These are phyloP conservation scores for Hydnum rufescens DNA, from an alignment of 768 basidiomycete species.

Conservation along the genomic window DNA sequence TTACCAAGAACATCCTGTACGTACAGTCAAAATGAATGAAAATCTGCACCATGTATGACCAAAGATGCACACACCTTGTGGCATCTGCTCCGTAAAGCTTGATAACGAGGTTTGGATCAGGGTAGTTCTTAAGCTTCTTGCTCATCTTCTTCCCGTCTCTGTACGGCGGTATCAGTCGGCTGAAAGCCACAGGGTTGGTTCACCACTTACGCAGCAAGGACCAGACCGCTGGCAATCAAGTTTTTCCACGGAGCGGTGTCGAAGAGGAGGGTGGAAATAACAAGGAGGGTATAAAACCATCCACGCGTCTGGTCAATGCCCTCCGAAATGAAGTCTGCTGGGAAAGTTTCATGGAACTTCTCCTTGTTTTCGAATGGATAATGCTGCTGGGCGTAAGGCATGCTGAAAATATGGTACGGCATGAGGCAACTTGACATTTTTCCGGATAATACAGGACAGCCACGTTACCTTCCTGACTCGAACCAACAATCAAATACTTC, in stretches of 20 bases:
- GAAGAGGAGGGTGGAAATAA: conserved; percentile 90
- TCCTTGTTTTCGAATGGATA: conserved; percentile 98
- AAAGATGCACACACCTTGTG: conserved; percentile 35
- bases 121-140: conserved; percentile 91
- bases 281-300: conserved; percentile 98
- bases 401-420: conserved; percentile 29
- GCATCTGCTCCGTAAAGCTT: conserved; percentile 90
- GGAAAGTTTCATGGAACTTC: conserved; percentile 64
- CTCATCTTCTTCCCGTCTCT: conserved; percentile 99
- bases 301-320: conserved; percentile 98
- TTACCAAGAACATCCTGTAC: conserved; percentile 96
- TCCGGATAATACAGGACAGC: conserved; percentile 11
- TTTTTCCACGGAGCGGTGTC: conserved; percentile 95
- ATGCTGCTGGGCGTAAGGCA: conserved; percentile 95
- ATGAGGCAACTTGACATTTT: background rate
- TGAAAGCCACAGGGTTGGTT: background rate
- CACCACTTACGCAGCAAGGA: conserved; percentile 66
- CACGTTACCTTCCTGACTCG: conserved; percentile 75
- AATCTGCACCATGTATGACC: background rate
- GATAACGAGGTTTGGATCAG: conserved; percentile 83
- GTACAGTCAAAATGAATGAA: background rate
- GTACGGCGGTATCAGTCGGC: conserved; percentile 1
- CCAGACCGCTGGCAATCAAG: conserved; percentile 85
- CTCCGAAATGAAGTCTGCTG: conserved; percentile 93
- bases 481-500: conserved; percentile 99